phyloP scores from a whole-genome alignment of 2,329 filamentous ascomycete species.

The Parastagonospora nodorum region DNA sequence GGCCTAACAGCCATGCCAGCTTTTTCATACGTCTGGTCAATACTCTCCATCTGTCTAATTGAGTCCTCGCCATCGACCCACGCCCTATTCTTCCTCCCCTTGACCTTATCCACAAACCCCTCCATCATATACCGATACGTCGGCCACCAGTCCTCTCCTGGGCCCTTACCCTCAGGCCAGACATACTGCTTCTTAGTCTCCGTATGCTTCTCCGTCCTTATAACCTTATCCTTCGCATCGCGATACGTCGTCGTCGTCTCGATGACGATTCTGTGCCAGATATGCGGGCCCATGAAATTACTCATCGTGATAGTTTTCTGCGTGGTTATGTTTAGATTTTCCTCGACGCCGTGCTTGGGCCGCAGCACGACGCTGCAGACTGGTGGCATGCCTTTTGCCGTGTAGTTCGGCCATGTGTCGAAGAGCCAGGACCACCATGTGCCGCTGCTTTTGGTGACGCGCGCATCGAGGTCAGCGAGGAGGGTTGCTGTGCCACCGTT shows the following conservation, averaged over 20 bases:
- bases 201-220: constrained; percentile 11
- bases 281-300: constrained; percentile 26
- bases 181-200: constrained; percentile 26
- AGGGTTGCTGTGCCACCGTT: constrained; percentile 23
- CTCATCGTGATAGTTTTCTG: constrained; percentile 17
- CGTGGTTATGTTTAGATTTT: constrained; percentile 11
- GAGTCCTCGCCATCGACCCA: constrained; percentile 43
- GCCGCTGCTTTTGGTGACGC: constrained; percentile 6
- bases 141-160: constrained; percentile 36
- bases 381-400: constrained; percentile 3
- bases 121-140: constrained; percentile 46
- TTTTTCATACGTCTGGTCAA: constrained; percentile 43
- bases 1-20: constrained; percentile 30
- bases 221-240: constrained; percentile 7
- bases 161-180: constrained; percentile 38
- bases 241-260: constrained; percentile 4
- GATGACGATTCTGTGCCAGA: constrained; percentile 30
- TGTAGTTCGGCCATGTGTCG: constrained; percentile 22
- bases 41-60: constrained; percentile 41
- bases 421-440: constrained; percentile 23
- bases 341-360: constrained; percentile 4
- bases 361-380: constrained; percentile 15
- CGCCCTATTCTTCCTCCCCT: constrained; percentile 26
- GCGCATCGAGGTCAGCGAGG: constrained; percentile 15
- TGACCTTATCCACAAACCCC: constrained; percentile 42